phyloP scores from a whole-genome alignment of 306 rosid genomes.

The Lupinus albus region DNA sequence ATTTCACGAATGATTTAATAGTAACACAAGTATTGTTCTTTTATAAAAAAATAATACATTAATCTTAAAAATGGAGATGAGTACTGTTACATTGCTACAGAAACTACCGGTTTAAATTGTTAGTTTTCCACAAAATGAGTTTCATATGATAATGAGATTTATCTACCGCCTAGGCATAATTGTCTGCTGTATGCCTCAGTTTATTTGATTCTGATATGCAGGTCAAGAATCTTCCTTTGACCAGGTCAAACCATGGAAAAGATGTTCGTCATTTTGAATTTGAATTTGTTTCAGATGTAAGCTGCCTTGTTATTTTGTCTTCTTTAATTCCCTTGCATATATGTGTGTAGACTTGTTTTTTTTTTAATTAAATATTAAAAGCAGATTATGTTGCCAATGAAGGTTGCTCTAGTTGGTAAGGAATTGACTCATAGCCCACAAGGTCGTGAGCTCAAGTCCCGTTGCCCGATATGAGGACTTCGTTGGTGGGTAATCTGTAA shows the following conservation, averaged over 20 bases:
- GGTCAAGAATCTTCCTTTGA: slow-evolving; percentile 72
- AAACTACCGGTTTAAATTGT: too few species aligned
- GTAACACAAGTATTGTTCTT: too few species aligned
- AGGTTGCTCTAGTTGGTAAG: too few species aligned
- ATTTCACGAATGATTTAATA: too few species aligned
- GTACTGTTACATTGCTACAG: too few species aligned
- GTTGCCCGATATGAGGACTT: too few species aligned
- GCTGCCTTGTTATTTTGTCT: slow-evolving; percentile 38
- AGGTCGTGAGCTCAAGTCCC: too few species aligned
- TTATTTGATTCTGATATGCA: slow-evolving; percentile 48
- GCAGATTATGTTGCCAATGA: not conserved
- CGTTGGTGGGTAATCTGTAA: too few species aligned
- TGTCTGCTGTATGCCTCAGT: slow-evolving; percentile 12
- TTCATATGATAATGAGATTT: not conserved
- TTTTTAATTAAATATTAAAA: not conserved
- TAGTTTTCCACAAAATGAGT: too few species aligned
- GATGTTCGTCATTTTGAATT: slow-evolving; percentile 87
- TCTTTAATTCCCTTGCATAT: slow-evolving; percentile 28
- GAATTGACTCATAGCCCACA: too few species aligned
- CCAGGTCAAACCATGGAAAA: slow-evolving; percentile 65
- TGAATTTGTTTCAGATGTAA: slow-evolving; percentile 57
- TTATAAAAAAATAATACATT: too few species aligned
- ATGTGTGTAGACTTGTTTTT: not conserved
- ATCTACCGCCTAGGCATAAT: not conserved
- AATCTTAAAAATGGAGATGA: too few species aligned